Conservation (phyloP, 2,329 filamentous ascomycete genomes). For the Boeremia exigua region DNA sequence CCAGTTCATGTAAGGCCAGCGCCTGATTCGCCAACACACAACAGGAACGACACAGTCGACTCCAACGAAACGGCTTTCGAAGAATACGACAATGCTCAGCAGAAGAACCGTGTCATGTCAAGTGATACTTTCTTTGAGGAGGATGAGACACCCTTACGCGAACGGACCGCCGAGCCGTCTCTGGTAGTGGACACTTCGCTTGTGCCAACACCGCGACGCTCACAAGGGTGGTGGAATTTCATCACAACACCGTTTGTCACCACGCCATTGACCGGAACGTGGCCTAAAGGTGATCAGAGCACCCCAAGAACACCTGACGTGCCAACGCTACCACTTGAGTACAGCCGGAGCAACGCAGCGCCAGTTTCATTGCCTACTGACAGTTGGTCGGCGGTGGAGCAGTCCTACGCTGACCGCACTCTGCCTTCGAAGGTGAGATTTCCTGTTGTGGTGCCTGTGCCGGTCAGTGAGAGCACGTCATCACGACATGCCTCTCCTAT, state of each 20-base stretch:
- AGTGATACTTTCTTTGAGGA: slow-evolving; percentile 75
- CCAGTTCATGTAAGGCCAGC: slow-evolving; percentile 1
- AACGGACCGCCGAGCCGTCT: slow-evolving; percentile 38
- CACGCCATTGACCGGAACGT: slow-evolving; percentile 46
- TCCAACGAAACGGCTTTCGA: slow-evolving; percentile 51
- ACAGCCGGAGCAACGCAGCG: slow-evolving; percentile 20
- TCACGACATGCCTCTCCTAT: slow-evolving; percentile 4
- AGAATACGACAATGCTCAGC: slow-evolving; percentile 56
- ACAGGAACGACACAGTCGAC: slow-evolving; percentile 42
- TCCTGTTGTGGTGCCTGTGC: slow-evolving; percentile 3
- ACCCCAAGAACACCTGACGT: slow-evolving; percentile 40
- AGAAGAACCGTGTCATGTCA: slow-evolving; percentile 55
- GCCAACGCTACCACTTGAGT: slow-evolving; percentile 41
- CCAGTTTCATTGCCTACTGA: slow-evolving; percentile 28
- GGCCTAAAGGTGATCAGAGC: slow-evolving; percentile 34
- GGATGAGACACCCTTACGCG: slow-evolving; percentile 56
- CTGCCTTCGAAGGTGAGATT: slow-evolving; percentile 13
- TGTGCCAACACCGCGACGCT: slow-evolving; percentile 62
- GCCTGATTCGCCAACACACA: slow-evolving; percentile 20
- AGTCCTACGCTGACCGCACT: slow-evolving; percentile 16
- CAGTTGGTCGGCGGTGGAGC: slow-evolving; percentile 36
- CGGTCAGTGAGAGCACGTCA: neutral
- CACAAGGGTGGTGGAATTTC: slow-evolving; percentile 79
- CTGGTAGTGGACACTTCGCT: slow-evolving; percentile 46
- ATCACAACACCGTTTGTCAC: slow-evolving; percentile 71